Percentiles rank a stretch among this genome's conserved stretches.
phyloP scores from a whole-genome alignment of 1,284 basidiomycete species.

The Meira nashicola region DNA sequence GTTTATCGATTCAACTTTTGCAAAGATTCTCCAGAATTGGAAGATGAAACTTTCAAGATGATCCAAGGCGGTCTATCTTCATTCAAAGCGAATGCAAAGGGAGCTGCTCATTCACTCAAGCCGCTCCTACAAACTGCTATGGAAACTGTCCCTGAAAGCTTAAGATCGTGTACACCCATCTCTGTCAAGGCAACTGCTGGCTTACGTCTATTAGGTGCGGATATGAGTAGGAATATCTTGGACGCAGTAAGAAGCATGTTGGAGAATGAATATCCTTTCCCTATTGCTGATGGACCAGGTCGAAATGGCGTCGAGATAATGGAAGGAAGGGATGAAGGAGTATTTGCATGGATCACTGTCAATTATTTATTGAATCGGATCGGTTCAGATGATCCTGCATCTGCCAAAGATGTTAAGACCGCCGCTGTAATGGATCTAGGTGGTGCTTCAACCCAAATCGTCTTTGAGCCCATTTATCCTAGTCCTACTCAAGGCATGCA shows the following conservation, averaged over 20 bases:
- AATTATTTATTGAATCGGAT: conserved; percentile 64
- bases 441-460: conserved; percentile 94
- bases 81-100: conserved; percentile 60
- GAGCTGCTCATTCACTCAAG: conserved; percentile 76
- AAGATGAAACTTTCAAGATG: conserved; percentile 88
- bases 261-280: conserved; percentile 68
- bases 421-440: conserved; percentile 94
- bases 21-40: conserved; percentile 63
- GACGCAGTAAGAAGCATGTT: conserved; percentile 68
- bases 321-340: conserved; percentile 88
- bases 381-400: conserved; percentile 16
- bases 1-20: conserved; percentile 66
- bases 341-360: conserved; percentile 96
- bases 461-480: conserved; percentile 73
- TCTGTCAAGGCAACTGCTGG: conserved; percentile 95
- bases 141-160: conserved; percentile 65
- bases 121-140: conserved; percentile 75
- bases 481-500: conserved; percentile 59
- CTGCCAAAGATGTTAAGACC: conserved; percentile 51
- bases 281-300: conserved; percentile 41
- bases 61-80: conserved; percentile 75
- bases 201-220: conserved; percentile 68
- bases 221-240: conserved; percentile 70
- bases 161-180: conserved; percentile 76
- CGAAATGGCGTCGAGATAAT: conserved; percentile 58